A percentile compares a stretch with the other conserved stretches of the same genome.
Evolutionary conservation across 1,284 basidiomycete species (phyloP).

Genomic region (Violaceomyces palustris): DNA sequence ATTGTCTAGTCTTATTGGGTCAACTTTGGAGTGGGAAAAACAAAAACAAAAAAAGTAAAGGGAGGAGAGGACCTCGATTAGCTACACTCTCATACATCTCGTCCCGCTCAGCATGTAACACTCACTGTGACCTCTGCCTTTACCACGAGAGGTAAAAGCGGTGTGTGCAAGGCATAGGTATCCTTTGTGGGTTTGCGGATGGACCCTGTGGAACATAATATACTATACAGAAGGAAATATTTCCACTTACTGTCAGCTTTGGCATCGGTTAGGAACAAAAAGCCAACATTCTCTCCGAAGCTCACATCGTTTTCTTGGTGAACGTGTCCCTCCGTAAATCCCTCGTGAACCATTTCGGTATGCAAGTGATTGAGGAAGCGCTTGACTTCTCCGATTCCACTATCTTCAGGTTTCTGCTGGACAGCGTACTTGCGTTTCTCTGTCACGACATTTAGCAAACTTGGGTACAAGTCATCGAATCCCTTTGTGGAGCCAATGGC

Average conservation of each 20-base stretch:
- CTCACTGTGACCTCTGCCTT: constrained; percentile 32
- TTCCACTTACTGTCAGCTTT: background rate
- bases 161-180: constrained; percentile 42
- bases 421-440: constrained; percentile 38
- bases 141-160: constrained; percentile 33
- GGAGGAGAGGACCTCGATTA: too few species aligned
- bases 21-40: too few species aligned
- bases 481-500: constrained; percentile 46
- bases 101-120: too few species aligned
- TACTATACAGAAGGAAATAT: too few species aligned
- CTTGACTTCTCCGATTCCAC: constrained; percentile 36
- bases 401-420: constrained; percentile 17
- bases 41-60: too few species aligned
- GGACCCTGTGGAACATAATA: constrained; percentile 41
- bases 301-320: constrained; percentile 47
- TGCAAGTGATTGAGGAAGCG: constrained; percentile 45
- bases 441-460: constrained; percentile 37
- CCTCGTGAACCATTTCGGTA: constrained; percentile 42
- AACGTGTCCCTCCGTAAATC: constrained; percentile 40
- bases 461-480: constrained; percentile 45
- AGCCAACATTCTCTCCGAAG: too few species aligned
- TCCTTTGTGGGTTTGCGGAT: constrained; percentile 44
- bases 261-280: too few species aligned
- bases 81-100: too few species aligned
- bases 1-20: constrained; percentile 37